Base-by-base conservation (phyloP, 129 eudicot genomes). In the Helichrysum umbraculigerum region DNA sequence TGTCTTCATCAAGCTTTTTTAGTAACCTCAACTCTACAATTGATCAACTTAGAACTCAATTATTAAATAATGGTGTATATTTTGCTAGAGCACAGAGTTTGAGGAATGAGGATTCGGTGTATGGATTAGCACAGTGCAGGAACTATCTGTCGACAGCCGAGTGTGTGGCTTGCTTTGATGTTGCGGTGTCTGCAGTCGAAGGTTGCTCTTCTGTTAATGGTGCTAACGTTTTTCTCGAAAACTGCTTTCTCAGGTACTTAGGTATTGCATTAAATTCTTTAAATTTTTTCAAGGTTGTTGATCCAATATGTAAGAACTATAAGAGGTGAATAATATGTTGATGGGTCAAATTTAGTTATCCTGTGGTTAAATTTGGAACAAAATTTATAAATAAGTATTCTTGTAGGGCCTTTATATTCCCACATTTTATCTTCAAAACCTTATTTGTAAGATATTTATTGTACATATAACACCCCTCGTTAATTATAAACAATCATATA, bases 41-140 rank as follows among this genome's bases (percentile, higher is more conserved):
- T 72, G 32, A 74, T 37, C 82, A 82, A 76, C 86, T 90, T 22
- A 85, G 90, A 78, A 33, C 60, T 5, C 87, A 87, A 21, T n/a
- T 85, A 20, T 60, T 76, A 0, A 59, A 30, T 9, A 82, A 62
- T 3, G 81, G 76, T 60, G 85, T 60, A 11, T 74, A 61, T 34
- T 90, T 87, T 63, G 90, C 87, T 0, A 87, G 86, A 15, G 84
- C 84, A 0, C 70, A 83, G 76, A 84, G 75, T 71, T 77, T 86
- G 11, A 82, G 88, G 73, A 70, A 82, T 6, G 81, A 83, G 19
- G 86, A 89, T 68, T 87, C 88, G 3, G 92, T 83, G 0, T 90
- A 87, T 69, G 87, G 88, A n/a, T 81, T 80, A 79, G 85, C 11
- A 77, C 91, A 86, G 79, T 89, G 89, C 78, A 80, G 89, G 47